phyloP scores from a whole-genome alignment of 768 basidiomycete species.

The Boletus insuetus region DNA sequence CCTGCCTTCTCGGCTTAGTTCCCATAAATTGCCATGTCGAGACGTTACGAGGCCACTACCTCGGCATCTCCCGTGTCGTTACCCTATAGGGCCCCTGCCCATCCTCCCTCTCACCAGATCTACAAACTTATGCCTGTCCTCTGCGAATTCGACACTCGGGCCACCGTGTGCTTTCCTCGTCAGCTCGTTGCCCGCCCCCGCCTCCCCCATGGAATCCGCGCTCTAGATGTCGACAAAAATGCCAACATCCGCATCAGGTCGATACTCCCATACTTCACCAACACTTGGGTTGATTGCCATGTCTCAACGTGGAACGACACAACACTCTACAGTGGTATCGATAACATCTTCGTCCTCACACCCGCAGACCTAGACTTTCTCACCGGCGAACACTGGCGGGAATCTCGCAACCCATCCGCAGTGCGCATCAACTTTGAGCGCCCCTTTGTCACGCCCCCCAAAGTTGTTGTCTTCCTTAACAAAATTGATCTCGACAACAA shows the following conservation, averaged over 20 bases:
- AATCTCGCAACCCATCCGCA: background rate
- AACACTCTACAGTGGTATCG: background rate
- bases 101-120: background rate
- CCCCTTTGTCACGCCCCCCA: background rate
- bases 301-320: background rate
- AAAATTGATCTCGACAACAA: background rate
- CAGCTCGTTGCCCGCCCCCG: slow-evolving; percentile 16
- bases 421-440: slow-evolving; percentile 2
- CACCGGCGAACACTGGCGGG: slow-evolving; percentile 9
- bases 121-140: slow-evolving; percentile 10
- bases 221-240: slow-evolving; percentile 1
- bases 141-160: slow-evolving; percentile 11
- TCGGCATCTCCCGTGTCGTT: too few relatives aligned
- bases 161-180: slow-evolving; percentile 10
- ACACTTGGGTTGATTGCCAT: slow-evolving; percentile 4
- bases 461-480: background rate
- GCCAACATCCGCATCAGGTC: slow-evolving; percentile 13
- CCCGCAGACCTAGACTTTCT: slow-evolving; percentile 14
- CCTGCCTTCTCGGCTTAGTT: too few relatives aligned
- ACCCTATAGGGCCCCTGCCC: background rate
- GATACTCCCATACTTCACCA: slow-evolving; percentile 1
- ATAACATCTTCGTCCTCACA: background rate
- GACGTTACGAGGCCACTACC: too few relatives aligned
- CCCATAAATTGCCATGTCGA: too few relatives aligned
- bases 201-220: slow-evolving; percentile 13